Conservation (phyloP, 805 yeast species). For the Yarrowia phangngaensis region DNA sequence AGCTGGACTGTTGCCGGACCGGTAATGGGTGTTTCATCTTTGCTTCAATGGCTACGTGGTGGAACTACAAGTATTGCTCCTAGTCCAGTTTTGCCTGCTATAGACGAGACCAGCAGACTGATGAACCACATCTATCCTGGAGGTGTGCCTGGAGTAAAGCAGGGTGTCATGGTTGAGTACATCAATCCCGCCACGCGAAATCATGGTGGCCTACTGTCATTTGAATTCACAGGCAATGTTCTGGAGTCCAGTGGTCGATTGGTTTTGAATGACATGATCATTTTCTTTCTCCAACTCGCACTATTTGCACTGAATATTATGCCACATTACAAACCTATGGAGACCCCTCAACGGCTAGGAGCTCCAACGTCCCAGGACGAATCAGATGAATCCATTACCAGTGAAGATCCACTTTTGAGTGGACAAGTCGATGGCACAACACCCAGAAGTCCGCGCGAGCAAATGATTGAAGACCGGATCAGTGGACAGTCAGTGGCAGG, state of each 20-base stretch:
- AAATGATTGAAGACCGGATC: constrained; percentile 19
- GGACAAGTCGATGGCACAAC: not conserved
- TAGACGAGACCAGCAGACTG: not conserved
- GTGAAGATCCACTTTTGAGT: not conserved
- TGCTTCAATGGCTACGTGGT: constrained; percentile 12
- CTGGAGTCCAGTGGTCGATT: not conserved
- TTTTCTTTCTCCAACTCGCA: constrained; percentile 3
- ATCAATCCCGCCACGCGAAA: not conserved
- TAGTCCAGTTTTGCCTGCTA: not conserved
- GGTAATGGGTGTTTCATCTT: not conserved
- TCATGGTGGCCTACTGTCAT: constrained; percentile 11
- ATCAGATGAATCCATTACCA: constrained; percentile 1
- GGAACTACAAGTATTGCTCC: constrained; percentile 1
- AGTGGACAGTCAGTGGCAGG: constrained; percentile 14
- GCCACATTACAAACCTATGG: constrained; percentile 11
- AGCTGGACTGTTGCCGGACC: constrained; percentile 12
- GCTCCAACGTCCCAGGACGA: no score
- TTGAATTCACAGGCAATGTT: constrained; percentile 19
- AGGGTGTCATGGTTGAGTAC: constrained; percentile 19
- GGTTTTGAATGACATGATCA: constrained; percentile 4
- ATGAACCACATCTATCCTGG: constrained; percentile 25
- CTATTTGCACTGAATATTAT: constrained; percentile 7
- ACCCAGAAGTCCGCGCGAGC: not conserved
- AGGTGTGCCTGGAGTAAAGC: constrained; percentile 15
- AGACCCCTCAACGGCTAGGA: no score